phyloP scores from a whole-genome alignment of 495 filamentous ascomycete genomes.

The Evansstolkia leycettana region DNA sequence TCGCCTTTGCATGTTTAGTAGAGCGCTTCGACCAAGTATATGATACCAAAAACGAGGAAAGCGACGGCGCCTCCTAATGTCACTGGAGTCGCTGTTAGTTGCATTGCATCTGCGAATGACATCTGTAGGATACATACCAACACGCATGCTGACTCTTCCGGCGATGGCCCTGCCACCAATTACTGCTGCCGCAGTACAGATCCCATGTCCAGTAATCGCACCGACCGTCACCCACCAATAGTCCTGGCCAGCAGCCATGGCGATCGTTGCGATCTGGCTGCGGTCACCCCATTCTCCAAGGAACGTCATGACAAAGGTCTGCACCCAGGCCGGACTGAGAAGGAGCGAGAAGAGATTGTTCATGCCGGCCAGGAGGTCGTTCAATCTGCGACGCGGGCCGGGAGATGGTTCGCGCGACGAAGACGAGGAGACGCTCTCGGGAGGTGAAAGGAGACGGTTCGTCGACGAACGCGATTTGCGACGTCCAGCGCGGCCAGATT shows the following conservation, averaged over 20 bases:
- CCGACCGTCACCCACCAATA: constrained; percentile 98
- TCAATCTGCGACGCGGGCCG: constrained; percentile 21
- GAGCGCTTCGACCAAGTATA: constrained; percentile 77
- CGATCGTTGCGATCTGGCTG: constrained; percentile 96
- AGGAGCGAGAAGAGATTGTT: constrained; percentile 80
- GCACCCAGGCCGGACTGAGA: constrained; percentile 92
- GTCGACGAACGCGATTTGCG: constrained; percentile 34
- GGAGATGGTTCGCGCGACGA: constrained; percentile 49
- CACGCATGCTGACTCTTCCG: constrained; percentile 85
- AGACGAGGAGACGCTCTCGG: constrained; percentile 41
- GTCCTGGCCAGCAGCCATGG: constrained; percentile 96
- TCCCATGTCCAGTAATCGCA: constrained; percentile 72
- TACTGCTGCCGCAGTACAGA: constrained; percentile 89
- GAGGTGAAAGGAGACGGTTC: constrained; percentile 41
- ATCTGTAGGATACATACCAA: constrained; percentile 56
- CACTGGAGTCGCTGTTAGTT: constrained; percentile 40
- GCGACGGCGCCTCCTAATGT: constrained; percentile 89
- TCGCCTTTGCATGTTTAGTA: constrained; percentile 26
- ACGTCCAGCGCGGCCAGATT: constrained; percentile 32
- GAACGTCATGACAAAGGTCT: constrained; percentile 99
- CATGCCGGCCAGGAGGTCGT: constrained; percentile 45
- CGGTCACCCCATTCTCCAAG: constrained; percentile 96
- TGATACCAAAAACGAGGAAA: constrained; percentile 81
- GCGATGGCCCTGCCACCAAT: constrained; percentile 87
- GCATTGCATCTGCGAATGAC: constrained; percentile 1